A percentile compares a stretch with the other conserved stretches of the same genome.
phyloP scores from a whole-genome alignment of 176 grass and related monocot species.

The Pharus latifolius region DNA sequence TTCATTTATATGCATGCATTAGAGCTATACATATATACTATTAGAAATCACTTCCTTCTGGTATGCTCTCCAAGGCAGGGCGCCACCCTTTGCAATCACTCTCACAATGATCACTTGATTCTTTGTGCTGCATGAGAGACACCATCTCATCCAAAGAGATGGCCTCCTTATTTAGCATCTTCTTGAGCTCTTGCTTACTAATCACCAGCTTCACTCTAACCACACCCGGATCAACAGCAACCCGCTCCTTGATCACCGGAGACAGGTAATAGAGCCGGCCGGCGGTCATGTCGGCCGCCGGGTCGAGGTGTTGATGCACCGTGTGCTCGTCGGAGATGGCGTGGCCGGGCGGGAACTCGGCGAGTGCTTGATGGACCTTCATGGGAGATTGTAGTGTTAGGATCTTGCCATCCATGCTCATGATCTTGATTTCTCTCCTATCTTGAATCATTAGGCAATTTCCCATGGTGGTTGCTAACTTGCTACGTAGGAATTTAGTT shows the following conservation, averaged over 20 bases:
- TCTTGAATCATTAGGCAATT: conserved; percentile 46
- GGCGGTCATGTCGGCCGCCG: conserved; percentile 14
- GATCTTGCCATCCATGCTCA: conserved; percentile 24
- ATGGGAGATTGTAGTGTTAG: not conserved
- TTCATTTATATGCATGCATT: conserved; percentile 11
- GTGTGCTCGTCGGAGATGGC: not conserved
- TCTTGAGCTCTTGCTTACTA: conserved; percentile 57
- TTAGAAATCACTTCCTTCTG: conserved; percentile 38
- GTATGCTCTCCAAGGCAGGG: conserved; percentile 64
- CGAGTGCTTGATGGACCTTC: conserved; percentile 14
- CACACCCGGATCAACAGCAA: not conserved
- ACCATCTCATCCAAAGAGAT: conserved; percentile 34
- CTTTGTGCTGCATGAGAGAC: conserved; percentile 23
- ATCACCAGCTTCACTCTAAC: conserved; percentile 68
- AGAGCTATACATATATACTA: not conserved
- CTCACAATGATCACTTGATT: not conserved
- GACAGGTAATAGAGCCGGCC: conserved; percentile 8
- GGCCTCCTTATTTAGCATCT: conserved; percentile 37
- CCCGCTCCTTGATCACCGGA: not conserved
- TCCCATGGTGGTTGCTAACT: conserved; percentile 47
- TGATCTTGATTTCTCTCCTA: conserved; percentile 34
- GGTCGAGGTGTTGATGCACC: not conserved
- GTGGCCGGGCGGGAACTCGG: not conserved
- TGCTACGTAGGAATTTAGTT: not conserved
- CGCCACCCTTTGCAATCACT: conserved; percentile 32